Conservation (phyloP, 768 basidiomycete species). For the Mycena latifolia region DNA sequence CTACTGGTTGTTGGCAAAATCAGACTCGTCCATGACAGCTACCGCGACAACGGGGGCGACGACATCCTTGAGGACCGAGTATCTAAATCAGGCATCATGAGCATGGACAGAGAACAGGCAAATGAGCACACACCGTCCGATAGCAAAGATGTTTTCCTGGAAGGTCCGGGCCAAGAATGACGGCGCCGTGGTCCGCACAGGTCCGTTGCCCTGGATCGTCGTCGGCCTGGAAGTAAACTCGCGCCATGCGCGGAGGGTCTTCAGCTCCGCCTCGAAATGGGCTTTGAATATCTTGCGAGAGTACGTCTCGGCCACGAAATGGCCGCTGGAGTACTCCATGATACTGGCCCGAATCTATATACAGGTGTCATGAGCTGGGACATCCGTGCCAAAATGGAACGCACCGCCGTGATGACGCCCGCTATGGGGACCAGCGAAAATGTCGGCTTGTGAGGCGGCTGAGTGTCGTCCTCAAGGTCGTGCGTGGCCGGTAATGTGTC, state of each 20-base stretch:
- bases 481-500: neutral
- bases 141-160: neutral
- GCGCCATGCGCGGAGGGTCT: conserved; percentile 13
- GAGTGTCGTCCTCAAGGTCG: neutral
- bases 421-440: neutral
- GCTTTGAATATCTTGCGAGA: conserved; percentile 4
- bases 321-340: conserved; percentile 21
- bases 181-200: neutral
- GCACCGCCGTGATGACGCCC: neutral
- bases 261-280: conserved; percentile 18
- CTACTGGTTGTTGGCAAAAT: neutral
- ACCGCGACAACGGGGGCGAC: neutral
- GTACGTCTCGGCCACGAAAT: conserved; percentile 8
- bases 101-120: neutral
- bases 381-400: neutral
- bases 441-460: conserved; percentile 3
- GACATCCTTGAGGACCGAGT: neutral
- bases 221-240: conserved; percentile 13
- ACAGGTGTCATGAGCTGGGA: neutral
- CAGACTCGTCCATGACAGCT: neutral
- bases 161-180: conserved; percentile 10
- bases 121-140: conserved; percentile 6
- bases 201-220: neutral
- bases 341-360: conserved; percentile 10
- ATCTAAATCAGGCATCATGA: neutral